Evolutionary conservation across 305 asterid species (phyloP).

Genomic region (Rubia balearica): DNA sequence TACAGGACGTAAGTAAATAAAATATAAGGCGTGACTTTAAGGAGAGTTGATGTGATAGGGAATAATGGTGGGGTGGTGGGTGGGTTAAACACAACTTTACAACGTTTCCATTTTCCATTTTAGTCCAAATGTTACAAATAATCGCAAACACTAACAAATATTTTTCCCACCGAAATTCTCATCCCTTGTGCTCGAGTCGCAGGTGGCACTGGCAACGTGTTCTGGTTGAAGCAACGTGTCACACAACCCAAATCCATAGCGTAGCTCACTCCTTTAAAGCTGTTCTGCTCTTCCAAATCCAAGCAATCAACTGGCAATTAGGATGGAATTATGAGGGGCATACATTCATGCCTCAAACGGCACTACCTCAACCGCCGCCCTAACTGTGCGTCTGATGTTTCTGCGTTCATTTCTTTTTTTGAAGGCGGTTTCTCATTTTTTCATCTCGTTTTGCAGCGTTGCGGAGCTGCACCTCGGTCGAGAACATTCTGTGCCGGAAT

Average conservation of each 20-base stretch:
- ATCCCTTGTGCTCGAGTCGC: neutral
- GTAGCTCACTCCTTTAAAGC: neutral
- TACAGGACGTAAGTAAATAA: too few relatives aligned
- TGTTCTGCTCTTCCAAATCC: neutral
- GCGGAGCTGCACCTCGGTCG: constrained; percentile 29
- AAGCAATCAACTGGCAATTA: neutral
- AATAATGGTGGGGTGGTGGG: too few relatives aligned
- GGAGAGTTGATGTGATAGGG: too few relatives aligned
- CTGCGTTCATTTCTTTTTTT: neutral
- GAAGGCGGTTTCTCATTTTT: neutral
- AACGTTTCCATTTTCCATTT: too few relatives aligned
- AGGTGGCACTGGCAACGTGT: constrained; percentile 7
- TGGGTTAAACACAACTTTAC: too few relatives aligned
- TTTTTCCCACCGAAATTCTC: neutral
- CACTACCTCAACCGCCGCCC: constrained; percentile 26
- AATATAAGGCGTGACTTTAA: too few relatives aligned
- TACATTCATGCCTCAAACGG: constrained; percentile 36
- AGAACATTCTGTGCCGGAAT: constrained; percentile 30
- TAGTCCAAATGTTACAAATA: too few relatives aligned
- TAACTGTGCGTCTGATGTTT: constrained; percentile 29
- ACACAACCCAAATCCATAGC: neutral
- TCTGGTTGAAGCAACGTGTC: constrained; percentile 1
- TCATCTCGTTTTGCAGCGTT: constrained; percentile 30
- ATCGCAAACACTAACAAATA: too few relatives aligned
- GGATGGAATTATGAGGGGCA: constrained; percentile 32